Evolutionary conservation across 768 basidiomycete genomes (phyloP).

Genomic region (Mycena metata): DNA sequence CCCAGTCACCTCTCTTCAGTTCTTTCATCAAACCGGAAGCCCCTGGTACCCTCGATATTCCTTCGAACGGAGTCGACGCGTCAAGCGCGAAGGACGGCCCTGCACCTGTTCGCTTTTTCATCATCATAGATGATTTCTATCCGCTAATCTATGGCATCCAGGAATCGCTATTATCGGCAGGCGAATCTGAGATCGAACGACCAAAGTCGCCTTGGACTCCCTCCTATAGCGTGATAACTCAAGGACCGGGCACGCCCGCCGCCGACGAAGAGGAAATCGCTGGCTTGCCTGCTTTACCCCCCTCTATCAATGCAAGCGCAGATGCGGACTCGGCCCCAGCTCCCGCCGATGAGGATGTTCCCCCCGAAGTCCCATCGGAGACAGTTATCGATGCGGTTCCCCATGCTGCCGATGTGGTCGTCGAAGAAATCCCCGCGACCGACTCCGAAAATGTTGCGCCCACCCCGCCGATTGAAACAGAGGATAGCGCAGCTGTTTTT

Average conservation of each 20-base stretch:
- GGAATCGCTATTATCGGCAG: constrained; percentile 12
- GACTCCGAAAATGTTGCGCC: too few relatives aligned
- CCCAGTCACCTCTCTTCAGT: neutral
- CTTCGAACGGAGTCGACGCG: neutral
- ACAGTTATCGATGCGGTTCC: too few relatives aligned
- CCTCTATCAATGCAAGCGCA: constrained; percentile 3
- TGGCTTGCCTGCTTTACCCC: constrained; percentile 22
- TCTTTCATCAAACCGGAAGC: constrained; percentile 7
- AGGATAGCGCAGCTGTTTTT: neutral
- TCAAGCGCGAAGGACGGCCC: neutral
- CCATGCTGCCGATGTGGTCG: too few relatives aligned
- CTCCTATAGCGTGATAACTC: constrained; percentile 49
- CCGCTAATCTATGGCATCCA: neutral
- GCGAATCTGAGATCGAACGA: constrained; percentile 22
- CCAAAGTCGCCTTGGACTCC: constrained; percentile 48
- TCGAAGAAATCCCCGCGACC: constrained; percentile 6
- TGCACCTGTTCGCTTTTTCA: too few relatives aligned
- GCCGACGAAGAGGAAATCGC: constrained; percentile 26
- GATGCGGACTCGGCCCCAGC: neutral
- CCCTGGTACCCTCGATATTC: constrained; percentile 3
- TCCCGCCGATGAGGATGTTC: too few relatives aligned
- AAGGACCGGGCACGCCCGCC: constrained; percentile 33
- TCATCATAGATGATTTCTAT: too few relatives aligned
- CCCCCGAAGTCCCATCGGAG: too few relatives aligned
- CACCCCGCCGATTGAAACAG: too few relatives aligned